Evolutionary conservation across 225 moss, liverwort and hornwort species (phyloP), one percentile per base, ranked within the genome.

Genomic region (Bryoerythrophyllum caledonicum): DNA sequence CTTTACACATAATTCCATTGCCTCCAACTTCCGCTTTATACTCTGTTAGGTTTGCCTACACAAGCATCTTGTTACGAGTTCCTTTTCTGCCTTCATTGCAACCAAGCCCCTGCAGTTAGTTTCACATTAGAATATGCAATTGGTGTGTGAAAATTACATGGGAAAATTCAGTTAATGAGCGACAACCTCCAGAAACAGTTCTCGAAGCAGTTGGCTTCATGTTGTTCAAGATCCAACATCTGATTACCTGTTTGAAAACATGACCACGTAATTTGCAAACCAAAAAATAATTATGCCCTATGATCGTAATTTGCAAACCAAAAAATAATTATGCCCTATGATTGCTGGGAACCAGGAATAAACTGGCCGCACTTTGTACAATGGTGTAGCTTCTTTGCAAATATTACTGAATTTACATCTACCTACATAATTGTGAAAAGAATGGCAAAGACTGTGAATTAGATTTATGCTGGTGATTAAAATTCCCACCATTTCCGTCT

Each of bases 401-500:
- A 13, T 15, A 58, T 51, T 68, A 32, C 71, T 68, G 61, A 76
- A 82, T 82, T 76, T 85, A 85, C 79, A 79, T 69, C 69, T 82
- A 68, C 14, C 76, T 70, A 68, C 67, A 63, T 13, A 1, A 61
- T 61, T 56, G 38, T 59, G 8, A 19, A 68, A 63, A 71, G 41
- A 76, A 79, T 27, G 58, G 25, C 53, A 58, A 53, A 49, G 71
- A 66, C 71, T 72, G 30, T 38, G 10, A 10, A 52, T 63, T 4
- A 65, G 46, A 20, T n/a, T n/a, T 44, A 27, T 32, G 58, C 49
- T 66, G 55, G 56, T 48, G 63, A 74, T 78, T 78, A 89, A 78
- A 89, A 84, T 62, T 96, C 90, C 93, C 93, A 96, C 96, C 96
- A 96, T 84, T 94, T 96, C 70, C 85, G 88, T 65, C 81, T 82